These are phyloP conservation scores for Litchi chinensis DNA, from an alignment of 345 rosid genomes.

Conservation along the genomic window DNA sequence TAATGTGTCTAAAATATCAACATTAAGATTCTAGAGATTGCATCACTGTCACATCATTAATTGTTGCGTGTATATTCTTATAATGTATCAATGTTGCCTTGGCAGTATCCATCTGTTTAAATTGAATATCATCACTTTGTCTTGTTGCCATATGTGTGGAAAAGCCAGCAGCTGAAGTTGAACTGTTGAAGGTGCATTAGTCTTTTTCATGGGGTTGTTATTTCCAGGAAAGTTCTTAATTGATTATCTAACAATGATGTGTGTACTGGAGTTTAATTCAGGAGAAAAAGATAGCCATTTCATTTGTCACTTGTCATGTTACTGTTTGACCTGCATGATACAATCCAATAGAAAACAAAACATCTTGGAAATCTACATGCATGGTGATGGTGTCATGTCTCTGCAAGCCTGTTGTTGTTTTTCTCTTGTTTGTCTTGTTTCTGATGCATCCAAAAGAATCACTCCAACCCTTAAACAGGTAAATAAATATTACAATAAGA, in stretches of 20 bases:
- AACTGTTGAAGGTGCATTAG: background rate
- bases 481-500: too few species aligned
- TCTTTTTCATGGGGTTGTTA: background rate
- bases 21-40: too few species aligned
- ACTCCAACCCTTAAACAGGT: too few species aligned
- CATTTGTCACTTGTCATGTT: background rate
- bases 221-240: conserved; percentile 4
- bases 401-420: too few species aligned
- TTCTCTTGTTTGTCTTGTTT: too few species aligned
- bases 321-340: background rate
- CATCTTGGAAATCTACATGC: too few species aligned
- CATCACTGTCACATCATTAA: too few species aligned
- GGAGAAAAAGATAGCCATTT: background rate
- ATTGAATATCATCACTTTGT: background rate
- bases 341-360: too few species aligned
- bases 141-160: background rate
- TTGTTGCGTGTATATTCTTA: background rate
- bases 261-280: background rate
- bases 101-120: background rate
- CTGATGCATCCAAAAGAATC: too few species aligned
- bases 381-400: too few species aligned
- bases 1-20: too few species aligned
- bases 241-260: background rate
- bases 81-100: too few species aligned
- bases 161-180: background rate